These are phyloP conservation scores for Acacia concinna DNA, from an alignment of 331 rosid species.

Conservation along the genomic window DNA sequence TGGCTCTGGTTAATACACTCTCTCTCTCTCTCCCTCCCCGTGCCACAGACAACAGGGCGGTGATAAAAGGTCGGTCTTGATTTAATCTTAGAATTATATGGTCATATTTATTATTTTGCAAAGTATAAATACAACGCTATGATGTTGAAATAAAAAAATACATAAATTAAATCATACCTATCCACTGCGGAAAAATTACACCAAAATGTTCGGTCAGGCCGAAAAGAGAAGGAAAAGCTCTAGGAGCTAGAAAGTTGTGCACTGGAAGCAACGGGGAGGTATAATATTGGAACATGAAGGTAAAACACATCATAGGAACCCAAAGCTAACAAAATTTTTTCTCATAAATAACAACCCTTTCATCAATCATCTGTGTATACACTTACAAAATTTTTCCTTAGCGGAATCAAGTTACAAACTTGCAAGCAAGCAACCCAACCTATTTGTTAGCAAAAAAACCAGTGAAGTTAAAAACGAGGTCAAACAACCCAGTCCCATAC, in stretches of 20 bases:
- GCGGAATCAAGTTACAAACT: conserved; percentile 35
- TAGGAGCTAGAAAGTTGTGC: background rate
- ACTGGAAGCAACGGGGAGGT: background rate
- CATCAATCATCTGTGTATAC: conserved; percentile 28
- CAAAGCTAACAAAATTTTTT: background rate
- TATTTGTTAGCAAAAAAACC: conserved; percentile 41
- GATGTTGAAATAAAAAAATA: too few species aligned
- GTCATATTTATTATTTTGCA: background rate
- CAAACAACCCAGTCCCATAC: background rate
- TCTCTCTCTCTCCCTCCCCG: too few species aligned
- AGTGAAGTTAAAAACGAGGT: background rate
- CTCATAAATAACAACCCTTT: conserved; percentile 17
- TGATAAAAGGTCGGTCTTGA: background rate
- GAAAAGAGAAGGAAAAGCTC: background rate
- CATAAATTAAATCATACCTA: background rate
- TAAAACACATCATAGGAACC: conserved; percentile 1
- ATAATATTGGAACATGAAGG: background rate
- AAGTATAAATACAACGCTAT: background rate
- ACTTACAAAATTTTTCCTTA: conserved; percentile 35
- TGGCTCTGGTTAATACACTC: background rate
- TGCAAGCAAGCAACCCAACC: conserved; percentile 36
- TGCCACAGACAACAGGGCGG: background rate
- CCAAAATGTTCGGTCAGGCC: background rate
- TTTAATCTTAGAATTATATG: background rate
- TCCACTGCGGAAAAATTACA: background rate